Percentiles rank a stretch among this genome's conserved stretches.
phyloP scores from a whole-genome alignment of 257 asterid genomes.

The Solanum pennellii region DNA sequence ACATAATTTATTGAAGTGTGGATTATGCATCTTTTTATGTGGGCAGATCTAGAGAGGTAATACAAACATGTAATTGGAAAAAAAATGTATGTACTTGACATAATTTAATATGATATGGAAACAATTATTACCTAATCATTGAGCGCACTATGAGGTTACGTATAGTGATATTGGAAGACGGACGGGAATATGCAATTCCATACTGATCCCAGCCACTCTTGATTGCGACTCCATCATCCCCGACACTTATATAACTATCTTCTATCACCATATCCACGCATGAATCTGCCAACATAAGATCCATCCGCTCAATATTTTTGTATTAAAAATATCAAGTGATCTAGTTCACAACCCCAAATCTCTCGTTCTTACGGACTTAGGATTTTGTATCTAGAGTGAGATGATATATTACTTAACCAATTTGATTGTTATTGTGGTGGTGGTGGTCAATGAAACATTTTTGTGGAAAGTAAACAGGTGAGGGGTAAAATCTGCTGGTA shows the following conservation, averaged over 20 bases:
- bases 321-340: neutral
- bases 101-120: neutral
- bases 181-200: slow-evolving; percentile 85
- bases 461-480: neutral
- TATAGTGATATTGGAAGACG: slow-evolving; percentile 71
- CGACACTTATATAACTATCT: slow-evolving; percentile 75
- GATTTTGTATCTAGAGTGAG: neutral
- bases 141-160: slow-evolving; percentile 73
- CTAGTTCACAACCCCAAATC: neutral
- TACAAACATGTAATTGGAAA: neutral
- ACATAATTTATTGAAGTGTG: neutral
- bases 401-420: neutral
- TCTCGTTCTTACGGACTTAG: neutral
- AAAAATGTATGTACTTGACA: neutral
- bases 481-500: neutral
- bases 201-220: slow-evolving; percentile 99
- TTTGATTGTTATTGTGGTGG: neutral
- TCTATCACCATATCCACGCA: slow-evolving; percentile 73
- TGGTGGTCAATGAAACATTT: neutral
- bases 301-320: neutral
- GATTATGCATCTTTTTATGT: neutral
- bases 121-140: slow-evolving; percentile 55
- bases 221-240: slow-evolving; percentile 87
- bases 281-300: slow-evolving; percentile 48
- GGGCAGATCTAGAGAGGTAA: neutral